Evolutionary conservation across 225 moss, liverwort and hornwort genomes (phyloP).

Genomic region (Lunularia cruciata): DNA sequence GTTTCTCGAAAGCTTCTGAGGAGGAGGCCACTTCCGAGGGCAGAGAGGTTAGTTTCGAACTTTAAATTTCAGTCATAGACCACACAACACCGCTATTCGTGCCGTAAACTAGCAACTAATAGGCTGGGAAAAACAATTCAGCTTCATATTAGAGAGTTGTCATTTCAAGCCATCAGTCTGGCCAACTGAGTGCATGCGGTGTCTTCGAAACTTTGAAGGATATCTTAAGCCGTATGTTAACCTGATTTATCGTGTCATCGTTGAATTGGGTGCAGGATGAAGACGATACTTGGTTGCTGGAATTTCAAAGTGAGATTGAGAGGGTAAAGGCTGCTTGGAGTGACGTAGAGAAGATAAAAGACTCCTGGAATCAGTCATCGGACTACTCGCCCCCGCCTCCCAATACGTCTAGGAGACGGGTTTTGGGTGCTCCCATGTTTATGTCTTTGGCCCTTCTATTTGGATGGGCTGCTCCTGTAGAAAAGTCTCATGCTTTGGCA

Average conservation of each 20-base stretch:
- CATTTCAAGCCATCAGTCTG: too few relatives aligned
- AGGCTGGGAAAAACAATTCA: too few relatives aligned
- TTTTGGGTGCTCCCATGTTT: slow-evolving; percentile 49
- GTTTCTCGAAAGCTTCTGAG: slow-evolving; percentile 12
- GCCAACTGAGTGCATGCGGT: neutral
- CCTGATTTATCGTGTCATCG: neutral
- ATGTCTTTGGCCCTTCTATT: slow-evolving; percentile 44
- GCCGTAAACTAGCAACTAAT: too few relatives aligned
- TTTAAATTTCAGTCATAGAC: neutral
- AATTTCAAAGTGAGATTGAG: slow-evolving; percentile 40
- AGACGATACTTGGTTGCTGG: slow-evolving; percentile 41
- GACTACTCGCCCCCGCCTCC: slow-evolving; percentile 36
- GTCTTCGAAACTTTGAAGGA: neutral
- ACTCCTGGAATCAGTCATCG: slow-evolving; percentile 30
- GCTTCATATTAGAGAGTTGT: neutral
- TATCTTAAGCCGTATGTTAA: neutral
- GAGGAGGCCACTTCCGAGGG: slow-evolving; percentile 1
- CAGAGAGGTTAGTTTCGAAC: slow-evolving; percentile 27
- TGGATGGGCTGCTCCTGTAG: slow-evolving; percentile 28
- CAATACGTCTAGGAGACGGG: slow-evolving; percentile 39
- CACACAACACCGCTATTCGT: neutral
- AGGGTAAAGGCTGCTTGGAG: slow-evolving; percentile 26
- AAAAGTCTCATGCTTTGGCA: slow-evolving; percentile 30
- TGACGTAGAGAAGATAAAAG: slow-evolving; percentile 15
- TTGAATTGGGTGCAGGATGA: slow-evolving; percentile 20